Base-by-base conservation (phyloP, 2,329 filamentous ascomycete genomes). In the Fusarium cicatricum region DNA sequence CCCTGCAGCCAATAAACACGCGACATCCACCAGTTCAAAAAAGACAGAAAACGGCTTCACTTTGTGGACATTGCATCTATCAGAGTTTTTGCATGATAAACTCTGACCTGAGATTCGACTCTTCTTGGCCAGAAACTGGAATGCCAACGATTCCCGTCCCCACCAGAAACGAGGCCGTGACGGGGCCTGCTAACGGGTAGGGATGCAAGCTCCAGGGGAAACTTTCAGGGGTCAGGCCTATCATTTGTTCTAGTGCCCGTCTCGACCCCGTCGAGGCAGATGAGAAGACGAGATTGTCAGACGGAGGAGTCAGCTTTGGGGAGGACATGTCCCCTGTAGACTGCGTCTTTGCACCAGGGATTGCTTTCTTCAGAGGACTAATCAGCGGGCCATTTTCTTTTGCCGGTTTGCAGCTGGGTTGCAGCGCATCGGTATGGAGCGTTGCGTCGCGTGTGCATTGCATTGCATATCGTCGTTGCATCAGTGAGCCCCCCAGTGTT, bases 171-270 rank as follows among this genome's bases (percentile, higher is more conserved):
- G 21, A 23, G 21, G n/a, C n/a, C 21, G 21, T 7, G 31, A 21
- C 23, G 17, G 34, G 34, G 44, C 34, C 26, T 47, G 44, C 56
- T 47, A 55, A 48, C 42, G 41, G 45, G 34, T 48, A 45, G 31
- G 28, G 48, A 55, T 33, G 26, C 34, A 55, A 60, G 38, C 51
- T 48, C 55, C 55, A 60, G 58, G 58, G 57, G 32, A 33, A 48
- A 15, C 51, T 42, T 56, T 43, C 59, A 62, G 54, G 59, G 59
- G 59, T 62, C 59, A 31, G 42, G 34, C 23, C 44, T 31, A 38
- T 47, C 44, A 47, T 11, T n/a, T 38, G 44, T 47, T 38, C 34
- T 47, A 38, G 34, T 31, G 44, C 9, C 23, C 21, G 7, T 23
- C 21, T 23, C 21, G 43, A n/a, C 33, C 43, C 19, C 14, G 36